Evolutionary conservation across 768 basidiomycete species (phyloP).

Genomic region (Lactarius indigo): DNA sequence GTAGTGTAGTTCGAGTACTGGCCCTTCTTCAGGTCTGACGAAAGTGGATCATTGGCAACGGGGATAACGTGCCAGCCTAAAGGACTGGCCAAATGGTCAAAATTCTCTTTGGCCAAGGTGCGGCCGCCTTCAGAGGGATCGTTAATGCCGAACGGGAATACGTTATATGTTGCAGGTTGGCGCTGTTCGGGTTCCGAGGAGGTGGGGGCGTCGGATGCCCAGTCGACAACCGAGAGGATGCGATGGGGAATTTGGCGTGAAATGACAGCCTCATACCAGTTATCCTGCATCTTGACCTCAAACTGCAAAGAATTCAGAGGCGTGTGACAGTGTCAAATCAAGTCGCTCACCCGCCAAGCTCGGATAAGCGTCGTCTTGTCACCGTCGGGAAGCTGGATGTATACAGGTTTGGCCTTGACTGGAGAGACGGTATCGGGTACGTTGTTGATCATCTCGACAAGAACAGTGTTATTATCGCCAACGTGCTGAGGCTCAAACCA

Average conservation of each 20-base stretch:
- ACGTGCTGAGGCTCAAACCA: constrained; percentile 44
- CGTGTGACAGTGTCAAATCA: not conserved
- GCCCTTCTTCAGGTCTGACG: constrained; percentile 26
- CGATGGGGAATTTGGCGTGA: constrained; percentile 69
- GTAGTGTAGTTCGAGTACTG: constrained; percentile 59
- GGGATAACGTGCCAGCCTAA: constrained; percentile 91
- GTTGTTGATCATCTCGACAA: constrained; percentile 46
- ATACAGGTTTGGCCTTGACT: constrained; percentile 76
- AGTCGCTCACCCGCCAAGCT: constrained; percentile 72
- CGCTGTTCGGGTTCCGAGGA: constrained; percentile 31
- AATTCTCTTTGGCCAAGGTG: constrained; percentile 56
- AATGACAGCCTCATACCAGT: constrained; percentile 93
- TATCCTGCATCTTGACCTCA: constrained; percentile 91
- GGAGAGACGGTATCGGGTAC: constrained; percentile 78
- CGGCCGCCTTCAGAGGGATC: constrained; percentile 76
- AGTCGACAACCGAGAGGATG: constrained; percentile 88
- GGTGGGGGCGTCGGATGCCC: constrained; percentile 78
- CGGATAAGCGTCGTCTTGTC: constrained; percentile 59
- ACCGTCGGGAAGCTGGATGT: constrained; percentile 75
- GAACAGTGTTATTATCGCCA: constrained; percentile 39
- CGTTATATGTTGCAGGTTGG: constrained; percentile 49
- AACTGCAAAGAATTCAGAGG: constrained; percentile 42
- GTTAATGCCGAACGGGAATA: constrained; percentile 81
- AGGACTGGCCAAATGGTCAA: constrained; percentile 78
- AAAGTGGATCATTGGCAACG: constrained; percentile 59